phyloP scores from a whole-genome alignment of 495 filamentous ascomycete species.

The Darksidea phi region DNA sequence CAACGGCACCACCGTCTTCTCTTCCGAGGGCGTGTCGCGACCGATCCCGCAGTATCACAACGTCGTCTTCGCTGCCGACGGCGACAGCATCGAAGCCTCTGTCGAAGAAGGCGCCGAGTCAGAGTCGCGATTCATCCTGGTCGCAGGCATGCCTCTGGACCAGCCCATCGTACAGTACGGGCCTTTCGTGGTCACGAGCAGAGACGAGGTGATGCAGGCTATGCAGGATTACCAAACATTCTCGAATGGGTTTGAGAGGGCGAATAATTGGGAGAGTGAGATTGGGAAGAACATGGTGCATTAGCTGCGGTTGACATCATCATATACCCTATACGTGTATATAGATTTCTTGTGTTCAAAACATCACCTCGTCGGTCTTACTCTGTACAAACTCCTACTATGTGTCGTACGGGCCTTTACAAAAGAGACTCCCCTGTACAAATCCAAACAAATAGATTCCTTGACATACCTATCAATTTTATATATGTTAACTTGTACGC shows the following conservation, averaged over 20 bases:
- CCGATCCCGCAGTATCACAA: constrained; percentile 74
- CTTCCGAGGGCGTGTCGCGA: constrained; percentile 55
- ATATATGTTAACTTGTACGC: too few relatives aligned
- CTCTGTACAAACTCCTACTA: too few relatives aligned
- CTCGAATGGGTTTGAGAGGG: constrained; percentile 87
- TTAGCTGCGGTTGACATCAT: not conserved
- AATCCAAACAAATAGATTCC: too few relatives aligned
- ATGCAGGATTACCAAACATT: constrained; percentile 82
- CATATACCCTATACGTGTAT: not conserved
- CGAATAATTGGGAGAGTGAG: constrained; percentile 80
- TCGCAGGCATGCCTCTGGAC: constrained; percentile 83
- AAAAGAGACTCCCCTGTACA: too few relatives aligned
- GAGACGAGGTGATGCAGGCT: constrained; percentile 87
- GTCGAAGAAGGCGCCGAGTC: constrained; percentile 68
- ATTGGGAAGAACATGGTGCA: constrained; percentile 79
- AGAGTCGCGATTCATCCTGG: constrained; percentile 68
- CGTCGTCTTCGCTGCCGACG: constrained; percentile 80
- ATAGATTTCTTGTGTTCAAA: not conserved
- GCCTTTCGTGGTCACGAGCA: constrained; percentile 80
- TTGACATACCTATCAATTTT: too few relatives aligned
- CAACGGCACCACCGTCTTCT: constrained; percentile 67
- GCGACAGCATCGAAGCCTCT: constrained; percentile 68
- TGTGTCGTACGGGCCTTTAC: too few relatives aligned
- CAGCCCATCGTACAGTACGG: constrained; percentile 96
- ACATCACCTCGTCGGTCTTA: too few relatives aligned